phyloP scores from a whole-genome alignment of 2,329 filamentous ascomycete genomes.

The Aspergillus calidoustus region DNA sequence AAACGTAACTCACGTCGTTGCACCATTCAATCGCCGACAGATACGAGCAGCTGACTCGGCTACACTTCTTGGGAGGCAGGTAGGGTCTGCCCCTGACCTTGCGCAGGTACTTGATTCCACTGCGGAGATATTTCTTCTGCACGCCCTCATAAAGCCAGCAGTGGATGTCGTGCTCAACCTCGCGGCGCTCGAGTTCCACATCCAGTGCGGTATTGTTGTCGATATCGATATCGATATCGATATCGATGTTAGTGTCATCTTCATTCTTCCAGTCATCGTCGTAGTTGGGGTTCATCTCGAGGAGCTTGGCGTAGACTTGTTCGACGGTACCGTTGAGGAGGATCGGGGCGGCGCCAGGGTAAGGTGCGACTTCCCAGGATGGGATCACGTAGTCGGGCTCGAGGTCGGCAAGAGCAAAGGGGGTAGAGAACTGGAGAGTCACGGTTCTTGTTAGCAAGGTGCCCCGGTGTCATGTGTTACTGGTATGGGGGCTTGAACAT shows the following conservation, averaged over 20 bases:
- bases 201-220: no score
- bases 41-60: not conserved
- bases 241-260: not conserved
- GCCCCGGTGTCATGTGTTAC: not conserved
- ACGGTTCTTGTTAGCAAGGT: not conserved
- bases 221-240: no score
- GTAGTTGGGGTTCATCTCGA: not conserved
- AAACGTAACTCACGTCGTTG: not conserved
- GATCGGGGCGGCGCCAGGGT: not conserved
- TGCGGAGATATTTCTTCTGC: not conserved
- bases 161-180: no score
- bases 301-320: not conserved
- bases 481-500: not conserved
- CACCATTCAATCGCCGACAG: not conserved
- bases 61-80: not conserved
- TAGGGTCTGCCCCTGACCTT: not conserved
- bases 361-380: not conserved
- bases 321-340: not conserved
- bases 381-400: not conserved
- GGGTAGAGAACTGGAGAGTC: not conserved
- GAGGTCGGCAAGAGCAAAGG: not conserved
- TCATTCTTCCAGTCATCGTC: not conserved
- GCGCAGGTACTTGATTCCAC: not conserved
- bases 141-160: no score
- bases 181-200: no score